Evolutionary conservation across 805 yeast genomes (phyloP).

Genomic region (Jamesozyma jinghongensis): DNA sequence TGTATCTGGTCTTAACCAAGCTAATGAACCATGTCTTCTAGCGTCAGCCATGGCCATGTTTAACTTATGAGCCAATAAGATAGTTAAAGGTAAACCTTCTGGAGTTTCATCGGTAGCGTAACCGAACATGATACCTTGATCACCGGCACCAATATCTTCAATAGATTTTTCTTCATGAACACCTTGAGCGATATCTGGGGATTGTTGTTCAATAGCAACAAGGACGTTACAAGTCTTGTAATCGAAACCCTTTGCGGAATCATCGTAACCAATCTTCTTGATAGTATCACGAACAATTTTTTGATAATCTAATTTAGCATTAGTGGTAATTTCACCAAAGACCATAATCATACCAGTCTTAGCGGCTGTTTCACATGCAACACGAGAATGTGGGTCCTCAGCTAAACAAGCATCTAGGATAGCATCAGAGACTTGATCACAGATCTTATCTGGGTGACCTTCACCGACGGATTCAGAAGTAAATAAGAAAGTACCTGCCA

Average conservation of each 20-base stretch:
- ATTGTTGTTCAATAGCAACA: constrained; percentile 98
- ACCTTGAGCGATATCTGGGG: constrained; percentile 99
- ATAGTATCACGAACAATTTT: constrained; percentile 96
- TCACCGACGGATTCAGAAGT: constrained; percentile 91
- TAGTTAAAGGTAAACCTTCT: constrained; percentile 92
- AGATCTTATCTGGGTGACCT: constrained; percentile 92
- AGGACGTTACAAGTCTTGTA: constrained; percentile 98
- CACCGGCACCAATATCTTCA: constrained; percentile 99
- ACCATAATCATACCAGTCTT: constrained; percentile 99
- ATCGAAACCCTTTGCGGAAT: constrained; percentile 93
- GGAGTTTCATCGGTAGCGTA: constrained; percentile 99
- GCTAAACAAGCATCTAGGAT: constrained; percentile 94
- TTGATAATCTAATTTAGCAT: constrained; percentile 91
- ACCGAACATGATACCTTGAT: constrained; percentile 99
- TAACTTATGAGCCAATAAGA: constrained; percentile 88
- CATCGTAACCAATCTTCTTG: constrained; percentile 96
- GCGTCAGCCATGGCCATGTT: constrained; percentile 96
- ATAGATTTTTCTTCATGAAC: constrained; percentile 91
- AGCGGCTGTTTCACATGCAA: constrained; percentile 98
- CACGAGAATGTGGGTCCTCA: constrained; percentile 94
- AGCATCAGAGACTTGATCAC: constrained; percentile 99
- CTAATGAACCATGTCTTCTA: constrained; percentile 89
- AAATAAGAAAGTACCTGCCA: constrained; percentile 44
- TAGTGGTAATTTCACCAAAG: constrained; percentile 98
- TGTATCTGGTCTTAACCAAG: constrained; percentile 99